Percentiles rank a stretch among this genome's conserved stretches.
These are phyloP conservation scores for Jamesozyma piceae DNA, from an alignment of 805 yeast genomes.

Conservation along the genomic window DNA sequence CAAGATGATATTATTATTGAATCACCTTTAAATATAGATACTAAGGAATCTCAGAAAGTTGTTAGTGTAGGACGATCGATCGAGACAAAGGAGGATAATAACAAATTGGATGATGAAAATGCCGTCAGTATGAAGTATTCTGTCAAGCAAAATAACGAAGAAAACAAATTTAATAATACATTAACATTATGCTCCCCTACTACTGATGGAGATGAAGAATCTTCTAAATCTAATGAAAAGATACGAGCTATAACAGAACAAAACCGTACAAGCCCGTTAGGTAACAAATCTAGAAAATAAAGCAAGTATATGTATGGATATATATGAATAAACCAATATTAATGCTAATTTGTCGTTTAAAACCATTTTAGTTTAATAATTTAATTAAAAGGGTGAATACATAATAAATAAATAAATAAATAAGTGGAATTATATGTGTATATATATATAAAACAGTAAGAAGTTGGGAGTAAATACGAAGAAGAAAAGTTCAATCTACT, in stretches of 20 bases:
- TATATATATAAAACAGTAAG: neutral
- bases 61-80: too few relatives aligned
- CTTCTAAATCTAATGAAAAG: conserved; percentile 5
- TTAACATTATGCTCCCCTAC: neutral
- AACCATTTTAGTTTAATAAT: conserved; percentile 1
- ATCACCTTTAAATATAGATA: conserved; percentile 6
- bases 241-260: conserved; percentile 11
- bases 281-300: conserved; percentile 8
- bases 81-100: neutral
- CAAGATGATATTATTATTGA: conserved; percentile 6
- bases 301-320: too few relatives aligned
- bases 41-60: too few relatives aligned
- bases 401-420: conserved; percentile 1
- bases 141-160: neutral
- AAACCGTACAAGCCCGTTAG: conserved; percentile 10
- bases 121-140: neutral
- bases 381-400: conserved; percentile 3
- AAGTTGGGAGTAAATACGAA: neutral
- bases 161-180: too few relatives aligned
- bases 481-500: neutral
- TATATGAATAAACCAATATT: too few relatives aligned
- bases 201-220: neutral
- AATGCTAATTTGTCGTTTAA: too few relatives aligned
- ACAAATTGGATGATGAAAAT: neutral
- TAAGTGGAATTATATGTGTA: neutral